These are phyloP conservation scores for Abortiporus biennis DNA, from an alignment of 1,284 basidiomycete species.

Conservation along the genomic window DNA sequence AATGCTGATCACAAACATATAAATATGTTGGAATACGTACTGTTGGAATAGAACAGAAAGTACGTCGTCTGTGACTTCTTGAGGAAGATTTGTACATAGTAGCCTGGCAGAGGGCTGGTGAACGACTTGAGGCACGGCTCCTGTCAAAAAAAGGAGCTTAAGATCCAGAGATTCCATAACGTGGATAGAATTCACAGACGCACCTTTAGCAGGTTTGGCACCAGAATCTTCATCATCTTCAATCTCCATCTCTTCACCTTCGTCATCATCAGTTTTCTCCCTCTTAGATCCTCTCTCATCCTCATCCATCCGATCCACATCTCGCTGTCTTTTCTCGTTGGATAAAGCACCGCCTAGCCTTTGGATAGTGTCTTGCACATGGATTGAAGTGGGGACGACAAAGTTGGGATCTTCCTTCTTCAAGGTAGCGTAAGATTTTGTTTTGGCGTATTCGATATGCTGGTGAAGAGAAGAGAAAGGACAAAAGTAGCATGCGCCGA, in stretches of 20 bases:
- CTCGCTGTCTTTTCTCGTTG: slow-evolving; percentile 60
- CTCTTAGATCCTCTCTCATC: slow-evolving; percentile 56
- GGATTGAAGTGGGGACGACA: slow-evolving; percentile 57
- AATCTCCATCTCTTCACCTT: slow-evolving; percentile 82
- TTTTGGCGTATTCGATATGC: slow-evolving; percentile 86
- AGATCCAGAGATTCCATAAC: neutral
- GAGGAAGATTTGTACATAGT: slow-evolving; percentile 73
- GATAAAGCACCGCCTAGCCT: slow-evolving; percentile 22
- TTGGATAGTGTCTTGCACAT: slow-evolving; percentile 32
- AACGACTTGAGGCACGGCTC: slow-evolving; percentile 41
- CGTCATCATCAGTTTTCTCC: slow-evolving; percentile 62
- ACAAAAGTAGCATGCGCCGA: slow-evolving; percentile 9
- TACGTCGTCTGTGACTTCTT: slow-evolving; percentile 76
- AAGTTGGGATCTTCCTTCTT: slow-evolving; percentile 72
- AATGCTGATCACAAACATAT: slow-evolving; percentile 1
- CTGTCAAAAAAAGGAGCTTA: slow-evolving; percentile 18
- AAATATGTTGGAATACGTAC: slow-evolving; percentile 49
- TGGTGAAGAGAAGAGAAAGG: slow-evolving; percentile 25
- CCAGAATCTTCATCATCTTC: slow-evolving; percentile 66
- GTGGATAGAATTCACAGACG: too few relatives aligned
- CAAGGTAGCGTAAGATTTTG: slow-evolving; percentile 78
- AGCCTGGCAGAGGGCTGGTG: slow-evolving; percentile 60
- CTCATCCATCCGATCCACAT: slow-evolving; percentile 52
- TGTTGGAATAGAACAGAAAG: slow-evolving; percentile 83
- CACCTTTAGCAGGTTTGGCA: slow-evolving; percentile 14